Conservation (phyloP, 2,329 filamentous ascomycete species). For the Aspergillus puulaauensis region DNA sequence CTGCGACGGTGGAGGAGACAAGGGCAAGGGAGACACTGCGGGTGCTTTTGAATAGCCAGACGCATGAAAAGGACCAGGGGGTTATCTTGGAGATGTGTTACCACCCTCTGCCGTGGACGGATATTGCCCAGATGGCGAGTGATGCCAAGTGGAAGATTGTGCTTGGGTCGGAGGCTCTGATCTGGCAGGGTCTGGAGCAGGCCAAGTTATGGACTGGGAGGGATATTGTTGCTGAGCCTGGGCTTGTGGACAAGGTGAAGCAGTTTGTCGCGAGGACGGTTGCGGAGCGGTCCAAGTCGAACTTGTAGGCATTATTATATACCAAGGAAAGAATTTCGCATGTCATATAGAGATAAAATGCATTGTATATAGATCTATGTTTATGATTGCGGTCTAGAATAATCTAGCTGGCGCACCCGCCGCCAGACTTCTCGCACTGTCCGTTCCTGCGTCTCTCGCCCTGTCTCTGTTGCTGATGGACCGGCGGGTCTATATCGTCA, state of each 20-base stretch:
- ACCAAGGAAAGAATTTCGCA: background rate
- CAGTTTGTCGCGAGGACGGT: constrained; percentile 49
- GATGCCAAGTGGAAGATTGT: constrained; percentile 70
- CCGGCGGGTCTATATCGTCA: constrained; percentile 58
- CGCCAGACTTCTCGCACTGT: constrained; percentile 72
- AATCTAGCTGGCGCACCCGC: constrained; percentile 65
- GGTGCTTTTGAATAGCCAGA: constrained; percentile 34
- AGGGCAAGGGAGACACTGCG: constrained; percentile 55
- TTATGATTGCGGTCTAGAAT: constrained; percentile 49
- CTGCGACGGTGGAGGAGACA: constrained; percentile 62
- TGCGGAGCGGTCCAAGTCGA: constrained; percentile 39
- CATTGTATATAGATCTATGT: constrained; percentile 2
- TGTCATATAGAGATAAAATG: constrained; percentile 12
- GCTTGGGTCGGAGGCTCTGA: constrained; percentile 72
- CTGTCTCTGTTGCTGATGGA: constrained; percentile 60
- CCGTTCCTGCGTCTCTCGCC: constrained; percentile 66
- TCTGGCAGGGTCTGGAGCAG: constrained; percentile 75
- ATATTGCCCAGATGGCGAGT: constrained; percentile 62
- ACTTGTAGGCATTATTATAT: constrained; percentile 16
- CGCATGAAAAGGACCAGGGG: constrained; percentile 51
- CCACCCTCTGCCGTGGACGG: constrained; percentile 69
- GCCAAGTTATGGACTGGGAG: constrained; percentile 63
- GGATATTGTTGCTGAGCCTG: constrained; percentile 57
- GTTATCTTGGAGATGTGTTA: constrained; percentile 82
- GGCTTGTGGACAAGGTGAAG: constrained; percentile 56